phyloP scores from a whole-genome alignment of 768 basidiomycete species.

The Gloeopeniophorella convolvens region DNA sequence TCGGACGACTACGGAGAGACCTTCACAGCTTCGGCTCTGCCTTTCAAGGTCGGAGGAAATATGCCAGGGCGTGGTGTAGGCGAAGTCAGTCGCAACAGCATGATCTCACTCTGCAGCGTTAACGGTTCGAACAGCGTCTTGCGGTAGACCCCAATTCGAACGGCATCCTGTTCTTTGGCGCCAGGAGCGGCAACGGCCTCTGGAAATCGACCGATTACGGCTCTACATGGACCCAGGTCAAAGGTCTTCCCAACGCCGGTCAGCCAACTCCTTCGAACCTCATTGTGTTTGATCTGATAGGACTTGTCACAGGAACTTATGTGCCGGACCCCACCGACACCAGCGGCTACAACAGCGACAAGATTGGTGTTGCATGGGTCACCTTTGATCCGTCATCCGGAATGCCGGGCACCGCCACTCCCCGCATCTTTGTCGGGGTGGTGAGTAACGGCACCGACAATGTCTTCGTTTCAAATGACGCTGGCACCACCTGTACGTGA shows the following conservation, averaged over 20 bases:
- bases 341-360: constrained; percentile 34
- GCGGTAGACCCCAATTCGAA: constrained; percentile 59
- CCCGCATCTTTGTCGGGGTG: constrained; percentile 63
- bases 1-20: constrained; percentile 54
- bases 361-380: constrained; percentile 49
- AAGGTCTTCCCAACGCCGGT: constrained; percentile 53
- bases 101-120: background rate
- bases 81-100: constrained; percentile 33
- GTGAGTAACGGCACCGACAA: constrained; percentile 49
- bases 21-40: constrained; percentile 43
- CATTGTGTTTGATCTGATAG: background rate
- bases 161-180: constrained; percentile 56
- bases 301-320: constrained; percentile 38
- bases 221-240: constrained; percentile 52
- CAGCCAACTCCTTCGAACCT: constrained; percentile 13
- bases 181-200: constrained; percentile 56
- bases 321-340: constrained; percentile 47
- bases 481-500: constrained; percentile 49
- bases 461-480: constrained; percentile 50
- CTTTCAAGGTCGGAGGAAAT: constrained; percentile 65
- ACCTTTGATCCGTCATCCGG: constrained; percentile 59
- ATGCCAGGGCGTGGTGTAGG: constrained; percentile 67
- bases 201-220: constrained; percentile 62
- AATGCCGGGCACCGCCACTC: constrained; percentile 44
- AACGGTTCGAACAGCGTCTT: constrained; percentile 37